Evolutionary conservation across 2,329 filamentous ascomycete species (phyloP).

Genomic region (Fusarium pilosicola): DNA sequence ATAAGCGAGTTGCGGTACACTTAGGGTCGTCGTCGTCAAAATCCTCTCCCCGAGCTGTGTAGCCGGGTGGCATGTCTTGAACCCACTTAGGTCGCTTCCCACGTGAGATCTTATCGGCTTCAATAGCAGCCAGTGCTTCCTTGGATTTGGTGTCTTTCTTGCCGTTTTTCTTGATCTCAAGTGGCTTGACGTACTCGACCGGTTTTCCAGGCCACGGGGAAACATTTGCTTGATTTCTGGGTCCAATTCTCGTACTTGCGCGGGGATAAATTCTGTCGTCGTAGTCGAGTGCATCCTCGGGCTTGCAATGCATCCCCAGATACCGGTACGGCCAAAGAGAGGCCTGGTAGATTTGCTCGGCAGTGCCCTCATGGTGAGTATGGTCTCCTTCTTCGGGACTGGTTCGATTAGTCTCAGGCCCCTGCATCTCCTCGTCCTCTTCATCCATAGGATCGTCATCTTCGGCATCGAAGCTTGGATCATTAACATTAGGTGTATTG

Average conservation of each 20-base stretch:
- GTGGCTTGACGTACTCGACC: conserved; percentile 89
- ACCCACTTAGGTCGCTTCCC: conserved; percentile 92
- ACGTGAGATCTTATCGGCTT: conserved; percentile 81
- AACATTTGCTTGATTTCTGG: conserved; percentile 89
- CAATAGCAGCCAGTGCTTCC: conserved; percentile 80
- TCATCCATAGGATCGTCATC: conserved; percentile 73
- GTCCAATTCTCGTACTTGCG: conserved; percentile 90
- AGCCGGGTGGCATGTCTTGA: conserved; percentile 89
- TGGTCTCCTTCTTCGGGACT: conserved; percentile 70
- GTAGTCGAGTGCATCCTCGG: conserved; percentile 95
- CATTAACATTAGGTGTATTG: conserved; percentile 80
- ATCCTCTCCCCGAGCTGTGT: conserved; percentile 86
- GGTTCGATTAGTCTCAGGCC: conserved; percentile 66
- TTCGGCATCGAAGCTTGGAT: conserved; percentile 72
- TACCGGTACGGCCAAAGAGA: conserved; percentile 98
- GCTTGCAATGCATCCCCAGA: conserved; percentile 92
- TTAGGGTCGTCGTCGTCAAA: conserved; percentile 74
- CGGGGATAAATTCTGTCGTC: conserved; percentile 98
- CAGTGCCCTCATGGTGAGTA: conserved; percentile 69
- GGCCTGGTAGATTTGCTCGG: conserved; percentile 90
- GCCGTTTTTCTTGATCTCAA: conserved; percentile 83
- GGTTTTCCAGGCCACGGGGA: conserved; percentile 85
- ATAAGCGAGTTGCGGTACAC: conserved; percentile 79
- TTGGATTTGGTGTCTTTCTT: conserved; percentile 85
- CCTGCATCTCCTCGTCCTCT: conserved; percentile 75